phyloP scores from a whole-genome alignment of 1,139 yeast species.

The Pichia terricola region DNA sequence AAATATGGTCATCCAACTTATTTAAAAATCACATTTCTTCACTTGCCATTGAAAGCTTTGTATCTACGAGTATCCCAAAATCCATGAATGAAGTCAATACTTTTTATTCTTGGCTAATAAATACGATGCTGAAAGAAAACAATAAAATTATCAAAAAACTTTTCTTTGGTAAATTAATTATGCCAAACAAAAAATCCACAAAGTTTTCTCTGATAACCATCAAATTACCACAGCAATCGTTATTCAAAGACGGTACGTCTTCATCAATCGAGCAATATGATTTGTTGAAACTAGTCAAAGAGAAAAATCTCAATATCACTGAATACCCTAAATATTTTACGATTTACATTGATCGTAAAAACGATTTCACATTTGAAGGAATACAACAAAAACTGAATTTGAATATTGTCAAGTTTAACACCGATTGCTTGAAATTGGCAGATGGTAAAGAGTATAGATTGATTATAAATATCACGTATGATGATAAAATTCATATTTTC shows the following conservation, averaged over 20 bases:
- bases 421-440: slow-evolving; percentile 26
- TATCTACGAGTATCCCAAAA: slow-evolving; percentile 31
- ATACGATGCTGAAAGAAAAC: slow-evolving; percentile 32
- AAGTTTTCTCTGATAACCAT: slow-evolving; percentile 56
- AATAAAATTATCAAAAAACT: slow-evolving; percentile 19
- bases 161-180: slow-evolving; percentile 46
- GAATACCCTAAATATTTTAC: slow-evolving; percentile 46
- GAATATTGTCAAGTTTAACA: slow-evolving; percentile 56
- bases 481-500: slow-evolving; percentile 45
- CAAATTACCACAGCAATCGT: slow-evolving; percentile 48
- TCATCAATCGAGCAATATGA: slow-evolving; percentile 45
- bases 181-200: slow-evolving; percentile 13
- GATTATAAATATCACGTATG: slow-evolving; percentile 43
- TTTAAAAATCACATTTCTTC: slow-evolving; percentile 59
- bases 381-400: slow-evolving; percentile 40
- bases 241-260: slow-evolving; percentile 37
- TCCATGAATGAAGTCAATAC: slow-evolving; percentile 28
- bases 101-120: slow-evolving; percentile 53
- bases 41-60: slow-evolving; percentile 47
- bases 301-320: slow-evolving; percentile 34
- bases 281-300: slow-evolving; percentile 36
- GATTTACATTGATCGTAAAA: slow-evolving; percentile 45
- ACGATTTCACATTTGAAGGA: slow-evolving; percentile 24
- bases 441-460: slow-evolving; percentile 33
- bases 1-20: slow-evolving; percentile 54